These are phyloP conservation scores for Phialophora chinensis DNA, from an alignment of 2,329 filamentous ascomycete genomes.

Conservation along the genomic window DNA sequence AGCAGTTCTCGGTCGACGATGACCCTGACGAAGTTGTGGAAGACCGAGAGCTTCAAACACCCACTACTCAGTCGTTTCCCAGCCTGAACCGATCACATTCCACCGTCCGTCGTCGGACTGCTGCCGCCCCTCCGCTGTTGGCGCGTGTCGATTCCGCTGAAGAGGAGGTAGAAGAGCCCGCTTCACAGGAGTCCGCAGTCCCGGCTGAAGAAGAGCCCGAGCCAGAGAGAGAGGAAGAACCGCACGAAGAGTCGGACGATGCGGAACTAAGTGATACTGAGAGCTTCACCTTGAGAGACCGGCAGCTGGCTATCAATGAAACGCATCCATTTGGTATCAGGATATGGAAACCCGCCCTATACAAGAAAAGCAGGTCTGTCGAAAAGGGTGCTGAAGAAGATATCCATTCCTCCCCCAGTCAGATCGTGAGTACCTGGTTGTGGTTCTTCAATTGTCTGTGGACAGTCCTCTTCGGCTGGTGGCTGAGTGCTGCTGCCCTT, in stretches of 20 bases:
- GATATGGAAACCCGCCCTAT: slow-evolving; percentile 97
- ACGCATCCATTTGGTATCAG: slow-evolving; percentile 98
- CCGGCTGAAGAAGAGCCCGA: slow-evolving; percentile 47
- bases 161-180: slow-evolving; percentile 48
- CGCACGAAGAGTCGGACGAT: slow-evolving; percentile 68
- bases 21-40: slow-evolving; percentile 79
- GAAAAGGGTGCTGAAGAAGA: slow-evolving; percentile 95
- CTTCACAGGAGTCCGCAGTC: slow-evolving; percentile 43
- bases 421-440: slow-evolving; percentile 81
- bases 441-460: slow-evolving; percentile 87
- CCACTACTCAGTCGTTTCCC: slow-evolving; percentile 48
- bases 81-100: slow-evolving; percentile 46
- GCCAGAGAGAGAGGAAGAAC: slow-evolving; percentile 59
- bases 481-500: slow-evolving; percentile 80
- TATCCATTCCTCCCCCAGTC: slow-evolving; percentile 92
- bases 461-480: slow-evolving; percentile 94
- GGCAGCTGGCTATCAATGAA: slow-evolving; percentile 97
- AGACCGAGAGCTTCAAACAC: slow-evolving; percentile 51
- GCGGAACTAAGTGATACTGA: slow-evolving; percentile 85
- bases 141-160: slow-evolving; percentile 47
- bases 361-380: slow-evolving; percentile 96
- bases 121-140: slow-evolving; percentile 44
- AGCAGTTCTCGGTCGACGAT: slow-evolving; percentile 90
- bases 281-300: slow-evolving; percentile 96
- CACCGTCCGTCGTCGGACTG: slow-evolving; percentile 49